A percentile compares a stretch with the other conserved stretches of the same genome.
These are phyloP conservation scores for Kondoa malvinella DNA, from an alignment of 768 basidiomycete species.

Conservation along the genomic window DNA sequence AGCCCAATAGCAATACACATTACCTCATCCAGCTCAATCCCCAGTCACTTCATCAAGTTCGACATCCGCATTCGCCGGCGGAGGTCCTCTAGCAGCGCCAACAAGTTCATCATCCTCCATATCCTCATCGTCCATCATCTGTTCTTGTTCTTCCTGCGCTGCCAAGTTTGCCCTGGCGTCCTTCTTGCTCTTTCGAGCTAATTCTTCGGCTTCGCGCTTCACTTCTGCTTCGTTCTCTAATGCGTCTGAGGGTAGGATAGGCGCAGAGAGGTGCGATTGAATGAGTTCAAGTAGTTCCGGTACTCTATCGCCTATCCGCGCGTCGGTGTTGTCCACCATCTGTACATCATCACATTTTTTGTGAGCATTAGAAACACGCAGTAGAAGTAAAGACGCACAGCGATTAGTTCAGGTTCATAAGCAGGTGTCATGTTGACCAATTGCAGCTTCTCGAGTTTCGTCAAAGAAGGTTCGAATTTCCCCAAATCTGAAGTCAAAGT, in stretches of 20 bases:
- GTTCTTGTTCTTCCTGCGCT: background rate
- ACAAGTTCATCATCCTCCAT: background rate
- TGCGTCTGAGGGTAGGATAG: background rate
- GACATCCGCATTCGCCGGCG: background rate
- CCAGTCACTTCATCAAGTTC: background rate
- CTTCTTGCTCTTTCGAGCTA: background rate
- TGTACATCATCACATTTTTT: background rate
- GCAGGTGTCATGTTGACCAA: conserved; percentile 3
- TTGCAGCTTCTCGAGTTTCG: conserved; percentile 2
- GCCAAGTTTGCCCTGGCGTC: background rate
- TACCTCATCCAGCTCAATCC: background rate
- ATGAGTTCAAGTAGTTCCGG: conserved; percentile 1
- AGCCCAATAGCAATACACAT: background rate
- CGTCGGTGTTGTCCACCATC: background rate
- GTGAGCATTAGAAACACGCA: background rate
- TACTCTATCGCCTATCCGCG: background rate
- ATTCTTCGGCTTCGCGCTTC: background rate
- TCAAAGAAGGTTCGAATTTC: background rate
- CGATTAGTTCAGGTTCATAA: background rate
- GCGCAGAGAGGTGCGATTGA: background rate
- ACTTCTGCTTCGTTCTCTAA: background rate
- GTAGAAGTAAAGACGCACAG: background rate
- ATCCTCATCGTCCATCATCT: background rate
- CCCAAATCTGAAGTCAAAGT: background rate
- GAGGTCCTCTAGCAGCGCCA: background rate